These are phyloP conservation scores for Ceratocystis ficicola DNA, from an alignment of 2,329 filamentous ascomycete genomes.

Conservation along the genomic window DNA sequence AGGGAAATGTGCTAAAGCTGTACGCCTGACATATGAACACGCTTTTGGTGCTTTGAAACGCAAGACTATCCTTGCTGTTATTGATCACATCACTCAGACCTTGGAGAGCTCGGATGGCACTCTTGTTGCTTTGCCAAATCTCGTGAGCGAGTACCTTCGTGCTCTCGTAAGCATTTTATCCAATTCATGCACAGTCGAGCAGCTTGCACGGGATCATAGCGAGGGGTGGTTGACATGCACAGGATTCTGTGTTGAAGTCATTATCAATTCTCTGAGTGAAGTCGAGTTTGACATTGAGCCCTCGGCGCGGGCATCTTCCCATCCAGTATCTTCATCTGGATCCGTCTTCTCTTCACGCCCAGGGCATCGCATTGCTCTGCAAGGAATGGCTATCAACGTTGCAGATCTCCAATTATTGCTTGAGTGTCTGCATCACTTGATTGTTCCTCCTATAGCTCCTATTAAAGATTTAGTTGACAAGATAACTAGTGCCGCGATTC, in stretches of 20 bases:
- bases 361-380: constrained; percentile 16
- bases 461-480: constrained; percentile 28
- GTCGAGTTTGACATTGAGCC: constrained; percentile 27
- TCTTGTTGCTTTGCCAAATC: constrained; percentile 46
- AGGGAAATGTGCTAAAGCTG: constrained; percentile 53
- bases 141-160: constrained; percentile 69
- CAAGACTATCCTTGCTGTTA: constrained; percentile 65
- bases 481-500: constrained; percentile 4
- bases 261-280: constrained; percentile 41
- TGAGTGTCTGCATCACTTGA: constrained; percentile 52
- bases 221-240: constrained; percentile 57
- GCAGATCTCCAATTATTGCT: constrained; percentile 40
- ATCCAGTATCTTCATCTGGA: constrained; percentile 31
- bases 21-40: constrained; percentile 60
- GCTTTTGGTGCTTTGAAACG: constrained; percentile 55
- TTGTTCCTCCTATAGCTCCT: constrained; percentile 56
- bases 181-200: constrained; percentile 66
- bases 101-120: constrained; percentile 49
- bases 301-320: constrained; percentile 33
- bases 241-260: constrained; percentile 56
- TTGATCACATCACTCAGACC: constrained; percentile 71
- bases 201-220: constrained; percentile 46
- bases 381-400: constrained; percentile 23
- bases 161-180: constrained; percentile 57
- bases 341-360: constrained; percentile 24